These are phyloP conservation scores for Pythium apleroticum DNA, from an alignment of 352 stramenopile species.

Conservation along the genomic window DNA sequence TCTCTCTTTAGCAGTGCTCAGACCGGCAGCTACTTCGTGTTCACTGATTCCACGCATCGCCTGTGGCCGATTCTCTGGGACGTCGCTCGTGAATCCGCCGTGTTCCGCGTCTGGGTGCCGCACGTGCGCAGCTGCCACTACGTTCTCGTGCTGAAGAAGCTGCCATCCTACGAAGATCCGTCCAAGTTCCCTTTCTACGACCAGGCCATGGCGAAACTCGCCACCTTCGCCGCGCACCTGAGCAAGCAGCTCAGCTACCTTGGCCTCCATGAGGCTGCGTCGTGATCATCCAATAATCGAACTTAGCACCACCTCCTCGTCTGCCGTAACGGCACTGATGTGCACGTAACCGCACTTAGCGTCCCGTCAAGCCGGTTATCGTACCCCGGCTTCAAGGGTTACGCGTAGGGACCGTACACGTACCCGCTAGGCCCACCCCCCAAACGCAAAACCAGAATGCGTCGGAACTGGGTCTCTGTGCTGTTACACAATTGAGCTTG, in stretches of 20 bases:
- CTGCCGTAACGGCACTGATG: conserved; percentile 1
- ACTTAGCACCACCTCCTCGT: not conserved
- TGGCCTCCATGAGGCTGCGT: not conserved
- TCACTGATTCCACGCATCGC: conserved; percentile 71
- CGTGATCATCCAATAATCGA: not conserved
- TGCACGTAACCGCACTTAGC: not conserved
- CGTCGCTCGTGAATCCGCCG: conserved; percentile 32
- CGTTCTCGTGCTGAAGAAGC: conserved; percentile 64
- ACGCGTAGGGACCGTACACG: not conserved
- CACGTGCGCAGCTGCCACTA: conserved; percentile 62
- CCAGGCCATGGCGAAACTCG: conserved; percentile 41
- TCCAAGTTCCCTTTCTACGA: conserved; percentile 41
- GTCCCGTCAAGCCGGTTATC: not conserved
- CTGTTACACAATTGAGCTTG: conserved; percentile 22
- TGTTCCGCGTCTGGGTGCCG: conserved; percentile 57
- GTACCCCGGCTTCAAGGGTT: not conserved
- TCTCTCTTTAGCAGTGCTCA: conserved; percentile 43
- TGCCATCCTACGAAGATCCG: conserved; percentile 26
- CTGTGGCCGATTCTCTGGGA: conserved; percentile 62
- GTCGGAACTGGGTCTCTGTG: conserved; percentile 11
- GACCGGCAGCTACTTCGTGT: conserved; percentile 53
- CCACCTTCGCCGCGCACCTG: conserved; percentile 51
- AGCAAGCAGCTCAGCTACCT: conserved; percentile 33
- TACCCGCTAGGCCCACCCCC: not conserved
- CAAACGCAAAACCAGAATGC: conserved; percentile 4